Base-by-base conservation (phyloP, 2,329 filamentous ascomycete species). In the Aureobasidium leucospermi region DNA sequence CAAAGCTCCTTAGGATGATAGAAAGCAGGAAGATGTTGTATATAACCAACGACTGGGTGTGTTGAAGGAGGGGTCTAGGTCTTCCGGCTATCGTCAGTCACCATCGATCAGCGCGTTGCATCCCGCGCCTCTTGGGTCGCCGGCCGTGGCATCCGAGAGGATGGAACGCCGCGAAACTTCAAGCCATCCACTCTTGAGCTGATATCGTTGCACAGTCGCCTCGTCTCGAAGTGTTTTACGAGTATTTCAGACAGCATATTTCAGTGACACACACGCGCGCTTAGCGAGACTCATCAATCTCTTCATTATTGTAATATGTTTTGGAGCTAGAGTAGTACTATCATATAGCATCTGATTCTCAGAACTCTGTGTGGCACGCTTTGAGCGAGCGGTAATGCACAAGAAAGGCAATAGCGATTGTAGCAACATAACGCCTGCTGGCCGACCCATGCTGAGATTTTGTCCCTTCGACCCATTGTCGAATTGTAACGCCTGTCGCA, bases 381-480 rank as follows among this genome's bases (percentile, higher is more conserved):
- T 38, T 29, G 19, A 38, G 53, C 53, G 53, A 46, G 53, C 53
- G 9, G n/a, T 57, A 32, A 57, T 57, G 53, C 53, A 47, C 53
- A 57, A 28, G 52, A 47, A 47, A 29, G 42, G 42, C 23, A 29
- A 57, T 57, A 57, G 53, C 41, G 42, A 46, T 47, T 47, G 53
- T 57, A 57, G 42, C 53, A 57, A 57, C 42, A 39, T 46, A 57
- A 57, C 53, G 47, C 53, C 53, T 57, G 53, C 41, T 57, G 42
- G 53, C 42, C 53, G 19, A 38, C 53, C 53, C 53, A 57, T 57
- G 53, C 53, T 57, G 19, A 57, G 16, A 47, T 47, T 57, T 46
- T 47, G 19, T 57, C 53, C 53, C 32, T 28, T 57, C 42, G 32
- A 47, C 42, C 53, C 42, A 16, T 47, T 31, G 41, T 57, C 52